A percentile compares a stretch with the other conserved stretches of the same genome.
Conservation (phyloP, 345 rosid species). For the Moricandia arvensis region DNA sequence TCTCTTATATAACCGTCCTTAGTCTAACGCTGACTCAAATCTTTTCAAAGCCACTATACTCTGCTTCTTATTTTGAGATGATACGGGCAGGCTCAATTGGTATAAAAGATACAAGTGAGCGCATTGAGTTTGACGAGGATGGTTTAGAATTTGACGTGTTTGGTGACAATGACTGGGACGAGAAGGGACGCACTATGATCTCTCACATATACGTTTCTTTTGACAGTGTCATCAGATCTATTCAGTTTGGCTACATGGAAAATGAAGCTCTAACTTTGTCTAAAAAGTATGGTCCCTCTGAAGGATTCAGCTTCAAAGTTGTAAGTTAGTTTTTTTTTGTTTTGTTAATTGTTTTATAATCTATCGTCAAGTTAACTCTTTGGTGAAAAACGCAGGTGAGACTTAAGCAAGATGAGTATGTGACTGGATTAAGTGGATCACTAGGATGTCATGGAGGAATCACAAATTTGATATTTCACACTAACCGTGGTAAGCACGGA, state of each 20-base stretch:
- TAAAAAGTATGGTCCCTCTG: not conserved
- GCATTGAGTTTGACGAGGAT: not conserved
- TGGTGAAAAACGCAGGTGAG: not conserved
- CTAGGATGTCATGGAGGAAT: not conserved
- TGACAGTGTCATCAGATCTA: not conserved
- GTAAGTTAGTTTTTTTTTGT: not conserved
- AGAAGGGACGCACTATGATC: not conserved
- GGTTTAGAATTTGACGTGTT: not conserved
- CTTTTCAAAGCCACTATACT: not conserved
- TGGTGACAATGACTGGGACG: not conserved
- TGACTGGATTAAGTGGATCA: not conserved
- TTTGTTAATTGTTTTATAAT: not conserved
- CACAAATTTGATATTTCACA: not conserved
- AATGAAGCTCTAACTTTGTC: not conserved
- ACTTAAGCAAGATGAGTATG: not conserved
- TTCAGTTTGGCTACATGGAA: not conserved
- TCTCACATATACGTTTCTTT: not conserved
- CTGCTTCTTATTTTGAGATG: not conserved
- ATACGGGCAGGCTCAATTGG: not conserved
- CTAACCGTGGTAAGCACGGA: not conserved
- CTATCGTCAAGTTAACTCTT: not conserved
- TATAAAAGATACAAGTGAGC: not conserved
- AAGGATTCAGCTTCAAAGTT: not conserved
- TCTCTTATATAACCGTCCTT: not conserved
- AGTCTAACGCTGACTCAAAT: not conserved